A percentile compares a stretch with the other conserved stretches of the same genome.
These are phyloP conservation scores for Choanephora cucurbitarum DNA, from an alignment of 371 early-diverging fungal species.

Conservation along the genomic window DNA sequence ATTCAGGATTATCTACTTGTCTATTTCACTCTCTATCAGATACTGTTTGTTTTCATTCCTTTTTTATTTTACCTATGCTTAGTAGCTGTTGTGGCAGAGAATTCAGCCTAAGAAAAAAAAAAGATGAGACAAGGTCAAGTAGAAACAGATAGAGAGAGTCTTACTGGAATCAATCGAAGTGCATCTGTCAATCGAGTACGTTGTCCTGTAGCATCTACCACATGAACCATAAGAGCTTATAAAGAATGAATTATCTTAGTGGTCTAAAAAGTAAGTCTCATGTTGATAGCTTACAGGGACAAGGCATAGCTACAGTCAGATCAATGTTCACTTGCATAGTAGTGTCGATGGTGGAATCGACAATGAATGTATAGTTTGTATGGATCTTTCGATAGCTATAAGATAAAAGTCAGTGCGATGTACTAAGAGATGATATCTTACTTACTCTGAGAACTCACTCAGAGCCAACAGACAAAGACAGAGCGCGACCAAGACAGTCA, in stretches of 20 bases:
- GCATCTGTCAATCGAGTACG: conserved; percentile 42
- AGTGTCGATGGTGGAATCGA: conserved; percentile 69
- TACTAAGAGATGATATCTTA: background rate
- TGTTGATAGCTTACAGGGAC: conserved; percentile 75
- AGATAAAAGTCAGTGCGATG: background rate
- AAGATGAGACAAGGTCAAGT: too few species aligned
- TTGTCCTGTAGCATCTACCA: conserved; percentile 52
- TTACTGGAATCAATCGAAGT: conserved; percentile 50
- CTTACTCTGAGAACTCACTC: conserved; percentile 71
- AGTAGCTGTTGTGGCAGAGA: conserved; percentile 44
- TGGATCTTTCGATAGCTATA: conserved; percentile 51
- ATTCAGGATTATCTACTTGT: conserved; percentile 31
- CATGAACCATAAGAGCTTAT: conserved; percentile 40
- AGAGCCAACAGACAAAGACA: conserved; percentile 65
- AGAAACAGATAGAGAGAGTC: too few species aligned
- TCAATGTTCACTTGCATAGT: conserved; percentile 85
- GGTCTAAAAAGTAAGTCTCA: too few species aligned
- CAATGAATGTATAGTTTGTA: conserved; percentile 77
- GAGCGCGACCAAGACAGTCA: conserved; percentile 71
- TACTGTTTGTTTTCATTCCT: background rate
- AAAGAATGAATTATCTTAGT: background rate
- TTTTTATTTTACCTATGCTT: conserved; percentile 29
- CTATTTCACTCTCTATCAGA: conserved; percentile 7
- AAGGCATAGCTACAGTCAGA: conserved; percentile 88
- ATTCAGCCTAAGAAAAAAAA: conserved; percentile 57